Evolutionary conservation across 1,139 yeast genomes (phyloP), one percentile per base, ranked within the genome.

Genomic region (Diutina sp.): DNA sequence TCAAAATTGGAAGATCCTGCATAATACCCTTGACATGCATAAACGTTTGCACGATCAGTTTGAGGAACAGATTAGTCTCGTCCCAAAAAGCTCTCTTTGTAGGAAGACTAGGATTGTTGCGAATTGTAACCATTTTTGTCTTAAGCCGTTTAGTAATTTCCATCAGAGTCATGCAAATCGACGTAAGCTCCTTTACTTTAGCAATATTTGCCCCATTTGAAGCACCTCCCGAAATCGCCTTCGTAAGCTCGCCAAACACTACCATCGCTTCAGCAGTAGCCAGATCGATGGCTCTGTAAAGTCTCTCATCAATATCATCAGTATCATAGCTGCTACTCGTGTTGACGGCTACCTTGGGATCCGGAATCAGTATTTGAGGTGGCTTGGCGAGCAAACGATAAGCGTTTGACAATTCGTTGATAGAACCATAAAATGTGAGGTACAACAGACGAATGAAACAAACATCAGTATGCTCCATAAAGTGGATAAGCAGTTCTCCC

Each of bases 1-100:
- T 85, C 56, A 91, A 74, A 14, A 84, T 79, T 0, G 96, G 93
- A 58, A 90, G 73, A 63, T 89, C 96, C 58, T 79, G 78, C 79
- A 89, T 86, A n/a, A 93, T 83, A 0, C 83, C 80, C 66, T 90
- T 90, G 0, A 95, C 90, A 0, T 90, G 82, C 1, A 93, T 93
- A 61, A 91, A 75, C 47, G 93, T 87, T 55, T 84, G 87, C 60
- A 90, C 86, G 58, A 90, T 86, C 0, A 95, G 85, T 65, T 90
- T 90, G 62, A 91, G 74, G 64, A 91, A 90, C 57, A 83, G 73
- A 67, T 89, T 90, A 47, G 90, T 50, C 63, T 88, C 95, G 62
- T 91, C 98, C 84, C 95, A 91, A 59, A 93, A 84, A 61, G 77
- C 76, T 59, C 80, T 76, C 60, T 87, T 83, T 45, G 87, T 85